Conservation (phyloP, 1,284 basidiomycete genomes). For the Irpex lacteus region DNA sequence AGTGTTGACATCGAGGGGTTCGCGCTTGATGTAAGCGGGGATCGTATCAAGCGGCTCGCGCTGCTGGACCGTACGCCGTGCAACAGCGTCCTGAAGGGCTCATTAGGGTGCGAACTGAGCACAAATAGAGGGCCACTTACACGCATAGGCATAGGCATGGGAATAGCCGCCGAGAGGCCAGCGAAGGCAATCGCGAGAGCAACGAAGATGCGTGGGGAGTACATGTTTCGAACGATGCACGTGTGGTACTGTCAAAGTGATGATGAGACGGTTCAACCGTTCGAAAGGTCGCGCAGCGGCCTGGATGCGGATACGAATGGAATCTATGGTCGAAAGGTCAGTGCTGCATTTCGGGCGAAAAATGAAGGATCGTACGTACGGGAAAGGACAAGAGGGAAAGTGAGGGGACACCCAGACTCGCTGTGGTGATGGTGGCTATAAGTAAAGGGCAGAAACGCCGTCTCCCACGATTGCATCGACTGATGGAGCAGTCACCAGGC, state of each 20-base stretch:
- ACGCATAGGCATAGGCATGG: slow-evolving; percentile 41
- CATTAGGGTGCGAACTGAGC: neutral
- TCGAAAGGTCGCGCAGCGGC: slow-evolving; percentile 21
- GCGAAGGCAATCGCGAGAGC: slow-evolving; percentile 42
- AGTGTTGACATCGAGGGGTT: slow-evolving; percentile 28
- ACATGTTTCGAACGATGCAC: slow-evolving; percentile 36
- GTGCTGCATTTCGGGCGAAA: slow-evolving; percentile 16
- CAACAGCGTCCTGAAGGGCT: slow-evolving; percentile 21
- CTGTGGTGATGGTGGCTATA: slow-evolving; percentile 18
- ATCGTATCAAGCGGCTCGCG: slow-evolving; percentile 37
- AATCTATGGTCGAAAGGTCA: slow-evolving; percentile 19
- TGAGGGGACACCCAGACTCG: slow-evolving; percentile 18
- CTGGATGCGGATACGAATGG: slow-evolving; percentile 25
- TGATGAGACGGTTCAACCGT: slow-evolving; percentile 25
- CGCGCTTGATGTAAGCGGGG: slow-evolving; percentile 23
- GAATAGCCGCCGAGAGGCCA: slow-evolving; percentile 42
- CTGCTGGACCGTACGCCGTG: slow-evolving; percentile 12
- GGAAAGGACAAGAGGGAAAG: slow-evolving; percentile 32
- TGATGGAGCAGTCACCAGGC: neutral
- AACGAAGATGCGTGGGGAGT: slow-evolving; percentile 39
- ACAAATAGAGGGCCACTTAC: slow-evolving; percentile 26
- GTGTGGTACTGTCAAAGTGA: slow-evolving; percentile 19
- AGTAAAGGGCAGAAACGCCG: slow-evolving; percentile 14
- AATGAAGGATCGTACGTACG: slow-evolving; percentile 24
- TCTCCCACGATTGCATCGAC: neutral